Conservation (phyloP, 345 rosid genomes). For the Citrus inodora region DNA sequence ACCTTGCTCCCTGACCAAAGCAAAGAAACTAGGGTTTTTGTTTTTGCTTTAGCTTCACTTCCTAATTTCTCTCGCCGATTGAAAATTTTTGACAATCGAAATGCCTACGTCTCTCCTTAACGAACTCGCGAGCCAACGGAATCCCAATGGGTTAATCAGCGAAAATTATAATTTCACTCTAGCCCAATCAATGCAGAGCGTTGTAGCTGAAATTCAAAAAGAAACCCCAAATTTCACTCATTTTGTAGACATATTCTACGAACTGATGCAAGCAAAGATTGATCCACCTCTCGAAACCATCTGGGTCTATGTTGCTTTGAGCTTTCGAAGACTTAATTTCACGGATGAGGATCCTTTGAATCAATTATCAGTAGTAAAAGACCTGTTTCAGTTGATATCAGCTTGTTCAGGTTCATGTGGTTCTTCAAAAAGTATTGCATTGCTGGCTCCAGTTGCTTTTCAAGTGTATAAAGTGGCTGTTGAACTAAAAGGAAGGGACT, state of each 20-base stretch:
- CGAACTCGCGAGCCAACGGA: slow-evolving; percentile 1
- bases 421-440: slow-evolving; percentile 37
- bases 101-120: slow-evolving; percentile 14
- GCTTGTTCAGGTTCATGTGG: slow-evolving; percentile 35
- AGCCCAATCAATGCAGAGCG: slow-evolving; percentile 28
- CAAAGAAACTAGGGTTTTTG: not conserved
- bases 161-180: slow-evolving; percentile 29
- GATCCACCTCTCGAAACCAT: slow-evolving; percentile 58
- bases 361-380: slow-evolving; percentile 28
- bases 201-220: slow-evolving; percentile 30
- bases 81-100: not conserved
- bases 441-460: slow-evolving; percentile 50
- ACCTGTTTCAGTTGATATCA: slow-evolving; percentile 41
- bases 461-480: slow-evolving; percentile 28
- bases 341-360: slow-evolving; percentile 22
- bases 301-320: slow-evolving; percentile 49
- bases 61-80: not conserved
- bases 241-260: slow-evolving; percentile 27
- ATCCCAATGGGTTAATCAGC: slow-evolving; percentile 11
- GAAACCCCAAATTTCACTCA: slow-evolving; percentile 29
- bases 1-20: not conserved
- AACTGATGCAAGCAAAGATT: slow-evolving; percentile 41
- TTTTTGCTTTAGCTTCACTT: not conserved
- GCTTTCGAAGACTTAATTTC: slow-evolving; percentile 21
- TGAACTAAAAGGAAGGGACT: slow-evolving; percentile 27